Evolutionary conservation across 148 eudicot genomes (phyloP), one percentile per base, ranked within the genome.

Genomic region (Rhododendron kiyosumense): DNA sequence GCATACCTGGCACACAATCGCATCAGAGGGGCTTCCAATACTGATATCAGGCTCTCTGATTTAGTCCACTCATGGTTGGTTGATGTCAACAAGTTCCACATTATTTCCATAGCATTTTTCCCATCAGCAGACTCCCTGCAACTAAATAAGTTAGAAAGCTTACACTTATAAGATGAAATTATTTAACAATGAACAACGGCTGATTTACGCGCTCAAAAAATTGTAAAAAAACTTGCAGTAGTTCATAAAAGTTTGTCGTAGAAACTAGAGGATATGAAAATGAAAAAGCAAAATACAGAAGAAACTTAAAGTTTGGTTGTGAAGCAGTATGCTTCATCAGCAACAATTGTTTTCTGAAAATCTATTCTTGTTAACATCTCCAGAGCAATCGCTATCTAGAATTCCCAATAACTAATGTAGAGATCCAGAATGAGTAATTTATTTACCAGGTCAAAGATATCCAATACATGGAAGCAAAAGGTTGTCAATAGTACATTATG

Each of bases 1-100:
- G 85, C 5, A 83, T 93, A 95, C 98, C 99, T 93, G 90, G 95
- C 92, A 83, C 98, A 95, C 59, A 97, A 96, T 84, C 98, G 94
- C 93, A 94, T 88, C 85, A 97, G 77, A 89, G 93, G 94, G 69
- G 90, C 87, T 90, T 86, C 88, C 81, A 95, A 73, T 46, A 82
- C 94, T 8, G 89, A 86, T 24, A 86, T 45, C 82, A 95, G 74
- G 74, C 76, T 87, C 45, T 91, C 94, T 77, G 93, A 95, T 76
- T 92, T 89, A 86, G 84, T 87, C 98, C 96, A 97, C 73, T 92
- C 93, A 30, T 89, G 82, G 74, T 89, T 89, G 43, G 84, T 85
- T 87, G 94, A 93, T 54, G 89, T 88, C 89, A 95, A 91, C 88
- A 97, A 85, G 83, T 88, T 87, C 93, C 82, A 85, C 94, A 97